Evolutionary conservation across 768 basidiomycete genomes (phyloP), one percentile per base, ranked within the genome.

Genomic region (Naganishia vaughanmartiniae): DNA sequence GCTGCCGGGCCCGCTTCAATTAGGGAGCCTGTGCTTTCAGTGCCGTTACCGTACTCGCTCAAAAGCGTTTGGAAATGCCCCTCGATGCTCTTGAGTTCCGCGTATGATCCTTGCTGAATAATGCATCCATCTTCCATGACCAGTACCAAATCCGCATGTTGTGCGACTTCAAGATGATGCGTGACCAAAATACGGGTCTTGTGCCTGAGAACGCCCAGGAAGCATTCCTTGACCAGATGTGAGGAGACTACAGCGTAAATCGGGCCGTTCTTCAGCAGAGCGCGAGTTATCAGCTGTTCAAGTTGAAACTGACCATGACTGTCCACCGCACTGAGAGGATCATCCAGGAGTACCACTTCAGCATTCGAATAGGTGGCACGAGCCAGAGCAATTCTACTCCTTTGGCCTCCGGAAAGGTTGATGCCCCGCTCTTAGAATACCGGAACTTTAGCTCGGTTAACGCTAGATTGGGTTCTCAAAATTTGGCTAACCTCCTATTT

Each of bases 371-470:
- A 78, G 11, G 74, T 77, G 2, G 79, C 74, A 39, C 79, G 72
- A 12, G 77, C 78, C 11, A 81, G 65, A 42, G 76, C 77, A 21
- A 78, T 70, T 65, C 78, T 72, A 54, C 76, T 76, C 26, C 77
- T 72, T 60, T 81, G 81, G 14, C 78, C 80, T 2, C 78, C 82
- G 0, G 78, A 81, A 1, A 83, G 74, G 2, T 77, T 79, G 53
- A 83, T 77, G 0, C 90, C 91, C 76, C 88, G 88, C 81, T 92
- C 90, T 17, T 92, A 92, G 73, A n/a, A n/a, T n/a, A n/a, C n/a
- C n/a, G 12, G 34, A 12, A 36, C 4, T 36, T 36, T 36, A 36
- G 34, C 34, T 36, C 12, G 34, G 34, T 4, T 5, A 36, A 36
- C 4, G 34, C 4, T n/a, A n/a, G n/a, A n/a, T n/a, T n/a, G 34